Percentiles rank a stretch among this genome's conserved stretches.
phyloP scores from a whole-genome alignment of 768 basidiomycete genomes.

The Trametes meyenii region DNA sequence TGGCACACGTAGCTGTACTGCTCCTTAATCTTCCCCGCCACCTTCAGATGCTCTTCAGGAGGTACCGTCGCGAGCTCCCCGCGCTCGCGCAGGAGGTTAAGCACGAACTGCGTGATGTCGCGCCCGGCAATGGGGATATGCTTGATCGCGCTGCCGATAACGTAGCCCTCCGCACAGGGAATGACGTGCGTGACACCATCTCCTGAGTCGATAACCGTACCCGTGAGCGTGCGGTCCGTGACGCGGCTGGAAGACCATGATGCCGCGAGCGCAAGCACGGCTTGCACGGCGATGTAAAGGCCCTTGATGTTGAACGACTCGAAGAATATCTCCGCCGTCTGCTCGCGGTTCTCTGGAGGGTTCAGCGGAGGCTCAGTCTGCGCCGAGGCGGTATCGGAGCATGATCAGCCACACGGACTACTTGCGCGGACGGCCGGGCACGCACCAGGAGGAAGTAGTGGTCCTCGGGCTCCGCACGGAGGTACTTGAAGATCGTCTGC shows the following conservation, averaged over 20 bases:
- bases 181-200: slow-evolving; percentile 99
- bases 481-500: slow-evolving; percentile 99
- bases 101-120: slow-evolving; percentile 95
- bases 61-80: slow-evolving; percentile 91
- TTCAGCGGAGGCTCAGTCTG: slow-evolving; percentile 99
- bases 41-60: slow-evolving; percentile 90
- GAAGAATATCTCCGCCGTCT: slow-evolving; percentile 99
- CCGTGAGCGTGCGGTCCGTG: slow-evolving; percentile 88
- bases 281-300: slow-evolving; percentile 97
- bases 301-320: slow-evolving; percentile 99
- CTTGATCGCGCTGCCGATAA: slow-evolving; percentile 98
- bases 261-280: slow-evolving; percentile 96
- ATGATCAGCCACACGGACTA: neutral
- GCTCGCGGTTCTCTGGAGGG: slow-evolving; percentile 97
- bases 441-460: slow-evolving; percentile 96
- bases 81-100: slow-evolving; percentile 93
- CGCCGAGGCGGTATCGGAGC: slow-evolving; percentile 7
- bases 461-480: slow-evolving; percentile 97
- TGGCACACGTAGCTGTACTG: slow-evolving; percentile 98
- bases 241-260: slow-evolving; percentile 94
- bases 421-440: slow-evolving; percentile 20
- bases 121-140: slow-evolving; percentile 98
- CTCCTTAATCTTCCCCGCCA: slow-evolving; percentile 96
- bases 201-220: slow-evolving; percentile 98
- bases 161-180: slow-evolving; percentile 94